Evolutionary conservation across 768 basidiomycete species (phyloP), one percentile per base, ranked within the genome.

Genomic region (Lentinula detonsa): DNA sequence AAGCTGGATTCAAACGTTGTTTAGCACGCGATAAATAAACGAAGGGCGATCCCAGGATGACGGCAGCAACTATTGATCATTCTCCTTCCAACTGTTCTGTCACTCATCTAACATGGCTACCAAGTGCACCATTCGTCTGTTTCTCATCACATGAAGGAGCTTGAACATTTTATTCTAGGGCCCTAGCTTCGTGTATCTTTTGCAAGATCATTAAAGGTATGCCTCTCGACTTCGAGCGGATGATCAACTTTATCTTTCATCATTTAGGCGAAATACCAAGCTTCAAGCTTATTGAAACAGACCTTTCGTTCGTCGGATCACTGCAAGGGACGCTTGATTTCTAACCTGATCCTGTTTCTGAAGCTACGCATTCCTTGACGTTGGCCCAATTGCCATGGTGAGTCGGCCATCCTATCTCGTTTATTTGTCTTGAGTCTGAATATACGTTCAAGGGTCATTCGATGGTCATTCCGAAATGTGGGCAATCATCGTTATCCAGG

Each of bases 191-290:
- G 23, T 97, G 95, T 73, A 75, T 98, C 68, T 98, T 97, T 78
- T 98, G 96, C 82, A 97, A 88, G 77, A 97, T 98, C 73, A 82
- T 95, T 77, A 91, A 91, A 76, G 91, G 94, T 86, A 50, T 31
- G 73, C 11, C n/a, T 21, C 39, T 23, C 39, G 34, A 34, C 18
- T 3, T 21, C 33, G n/a, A 23, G 51, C 51, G 15, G 40, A 39
- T 45, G 48, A 50, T 40, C 51, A 21, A 18, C 54, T 53, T 46
- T 8, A 39, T 59, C 28, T 18, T 23, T 33, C 58, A 35, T 13
- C 3, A 39, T 39, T 5, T 70, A 94, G 94, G 93, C 56, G 88
- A 95, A 23, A 94, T 98, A 65, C 95, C 95, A 15, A 87, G 88
- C 73, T 87, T 81, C 74, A 95, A 94, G 76, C 82, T 95, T 39